Evolutionary conservation across 371 early-diverging fungal genomes (phyloP), one percentile per base, ranked within the genome.

Genomic region (Mucor piriformis): DNA sequence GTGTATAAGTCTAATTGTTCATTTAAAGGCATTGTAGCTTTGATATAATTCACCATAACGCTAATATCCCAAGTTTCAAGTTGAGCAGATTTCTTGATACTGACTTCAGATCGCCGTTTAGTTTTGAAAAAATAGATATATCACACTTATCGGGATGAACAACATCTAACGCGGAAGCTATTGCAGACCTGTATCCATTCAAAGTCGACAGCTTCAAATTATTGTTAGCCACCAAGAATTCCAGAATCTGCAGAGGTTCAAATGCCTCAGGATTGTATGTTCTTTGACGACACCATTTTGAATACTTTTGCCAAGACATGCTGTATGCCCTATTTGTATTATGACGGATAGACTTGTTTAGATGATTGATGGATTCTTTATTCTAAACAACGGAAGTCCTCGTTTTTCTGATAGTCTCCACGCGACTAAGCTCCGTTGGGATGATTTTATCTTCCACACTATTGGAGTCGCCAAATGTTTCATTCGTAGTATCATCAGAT

Each of bases 401-500:
- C 7, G 42, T 37, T n/a, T 44, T 47, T 46, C 20, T 27, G 62
- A 66, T 55, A 63, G 63, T 24, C n/a, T 27, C 64, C 64, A 71
- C 27, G 59, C 72, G 54, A 56, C 27, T 37, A 66, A 44, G 2
- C n/a, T 46, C 59, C 59, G 18, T 8, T 66, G 64, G 64, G 64
- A n/a, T n/a, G n/a, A n/a, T n/a, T n/a, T n/a, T n/a, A n/a, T n/a
- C n/a, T n/a, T n/a, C n/a, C n/a, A n/a, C n/a, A n/a, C n/a, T n/a
- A n/a, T n/a, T n/a, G n/a, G n/a, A n/a, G n/a, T n/a, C n/a, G n/a
- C n/a, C n/a, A n/a, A n/a, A n/a, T n/a, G n/a, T n/a, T n/a, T n/a
- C n/a, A n/a, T n/a, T n/a, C n/a, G n/a, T n/a, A n/a, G n/a, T n/a
- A n/a, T n/a, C n/a, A 61, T 57, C 18, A 59, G 61, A 21, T 13